phyloP scores from a whole-genome alignment of 202 grass and related monocot species.

The Digitaria exilis region DNA sequence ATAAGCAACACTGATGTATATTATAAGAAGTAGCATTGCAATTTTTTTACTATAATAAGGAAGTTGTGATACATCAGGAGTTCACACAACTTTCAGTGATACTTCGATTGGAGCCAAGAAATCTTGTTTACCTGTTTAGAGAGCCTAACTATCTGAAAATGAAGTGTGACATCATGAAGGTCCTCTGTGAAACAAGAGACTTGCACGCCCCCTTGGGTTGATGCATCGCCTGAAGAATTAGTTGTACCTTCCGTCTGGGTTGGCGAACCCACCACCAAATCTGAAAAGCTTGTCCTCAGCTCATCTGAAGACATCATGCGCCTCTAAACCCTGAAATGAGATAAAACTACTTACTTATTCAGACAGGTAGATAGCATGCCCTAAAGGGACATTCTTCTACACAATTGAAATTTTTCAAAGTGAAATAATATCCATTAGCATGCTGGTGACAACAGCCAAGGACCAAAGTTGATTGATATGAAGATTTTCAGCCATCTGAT shows the following conservation, averaged over 20 bases:
- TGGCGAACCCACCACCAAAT: constrained; percentile 39
- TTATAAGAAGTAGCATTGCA: background rate
- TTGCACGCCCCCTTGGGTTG: constrained; percentile 27
- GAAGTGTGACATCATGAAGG: constrained; percentile 66
- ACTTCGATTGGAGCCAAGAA: background rate
- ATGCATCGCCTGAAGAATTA: constrained; percentile 33
- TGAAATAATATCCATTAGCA: background rate
- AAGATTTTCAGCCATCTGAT: background rate
- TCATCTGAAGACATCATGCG: constrained; percentile 61
- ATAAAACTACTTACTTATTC: no score
- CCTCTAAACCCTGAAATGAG: constrained; percentile 5
- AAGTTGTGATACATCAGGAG: background rate
- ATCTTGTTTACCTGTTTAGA: constrained; percentile 66
- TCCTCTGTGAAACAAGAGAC: constrained; percentile 84
- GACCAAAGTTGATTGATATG: background rate
- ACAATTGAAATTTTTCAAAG: background rate
- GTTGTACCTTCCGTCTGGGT: constrained; percentile 1
- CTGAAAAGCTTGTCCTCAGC: constrained; percentile 42
- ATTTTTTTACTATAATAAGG: background rate
- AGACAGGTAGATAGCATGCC: background rate
- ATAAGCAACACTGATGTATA: background rate
- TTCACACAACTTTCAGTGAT: background rate
- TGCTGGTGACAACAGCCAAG: background rate
- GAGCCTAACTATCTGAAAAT: constrained; percentile 88
- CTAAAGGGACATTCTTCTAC: background rate